Base-by-base conservation (phyloP, 2,329 filamentous ascomycete genomes). In the Penicillium vulpinum region DNA sequence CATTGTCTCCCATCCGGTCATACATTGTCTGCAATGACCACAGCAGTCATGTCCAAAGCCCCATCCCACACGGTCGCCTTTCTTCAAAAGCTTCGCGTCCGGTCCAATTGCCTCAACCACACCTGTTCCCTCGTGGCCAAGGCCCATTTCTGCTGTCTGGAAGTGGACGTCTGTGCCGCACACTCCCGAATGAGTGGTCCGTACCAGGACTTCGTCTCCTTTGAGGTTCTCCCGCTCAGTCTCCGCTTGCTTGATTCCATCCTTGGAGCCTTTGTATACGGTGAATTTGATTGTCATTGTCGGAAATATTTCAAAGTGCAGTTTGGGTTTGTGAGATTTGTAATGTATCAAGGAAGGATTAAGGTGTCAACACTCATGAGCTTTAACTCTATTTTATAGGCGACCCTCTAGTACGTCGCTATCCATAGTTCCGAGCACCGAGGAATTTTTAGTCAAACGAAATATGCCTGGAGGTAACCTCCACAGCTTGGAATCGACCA, bases 151-250 rank as follows among this genome's bases (percentile, higher is more conserved):
- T 8, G 55, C 48, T 13, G 54, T 47, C 13, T 59, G 50, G 58
- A 70, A 74, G 61, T 81, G 77, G 47, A 78, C 62, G 57, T 79
- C 81, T 4, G 87, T 89, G 48, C 84, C 85, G 70, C 88, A 90
- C 50, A 89, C 77, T 29, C 88, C 87, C 2, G 85, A 87, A 56
- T 86, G 84, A 16, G 86, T 89, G 59, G 89, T 77, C 54, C 80
- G 81, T 67, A 90, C 69, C 28, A 86, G 78, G 50, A 89, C 85
- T 57, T 88, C 56, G 36, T 72, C 69, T 29, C 51, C 39, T 26
- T 61, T 41, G 26, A 71, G 65, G 9, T 61, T 64, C 15, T 56
- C 76, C 57, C 76, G 80, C 21, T 74, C 77, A 41, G 80, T 83
- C 47, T 75, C 76, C 43, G 74, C 69, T 69, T 85, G 73, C 56